Conservation (phyloP, 768 basidiomycete species). For the Auricularia sp. region DNA sequence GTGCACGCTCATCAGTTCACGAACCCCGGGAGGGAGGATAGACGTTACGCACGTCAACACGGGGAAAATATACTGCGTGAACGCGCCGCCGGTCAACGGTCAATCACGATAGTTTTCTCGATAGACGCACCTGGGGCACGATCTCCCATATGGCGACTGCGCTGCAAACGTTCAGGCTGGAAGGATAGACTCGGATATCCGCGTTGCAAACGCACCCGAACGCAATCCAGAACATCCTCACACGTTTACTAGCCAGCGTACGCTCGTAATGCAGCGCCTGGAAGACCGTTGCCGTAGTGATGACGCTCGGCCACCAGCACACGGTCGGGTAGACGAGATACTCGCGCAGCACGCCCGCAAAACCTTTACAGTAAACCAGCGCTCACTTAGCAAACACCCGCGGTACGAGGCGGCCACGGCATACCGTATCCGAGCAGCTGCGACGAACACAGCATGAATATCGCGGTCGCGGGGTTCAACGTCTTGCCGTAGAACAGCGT, state of each 20-base stretch:
- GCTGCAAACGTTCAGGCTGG: constrained; percentile 7
- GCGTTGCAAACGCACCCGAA: constrained; percentile 14
- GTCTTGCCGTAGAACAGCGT: constrained; percentile 17
- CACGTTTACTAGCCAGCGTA: constrained; percentile 16
- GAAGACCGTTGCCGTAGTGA: constrained; percentile 20
- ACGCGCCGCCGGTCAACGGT: too few species aligned
- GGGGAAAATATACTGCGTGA: constrained; percentile 25
- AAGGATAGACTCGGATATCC: constrained; percentile 10
- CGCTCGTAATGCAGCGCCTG: constrained; percentile 22
- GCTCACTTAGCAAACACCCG: constrained; percentile 12
- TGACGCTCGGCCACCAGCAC: constrained; percentile 17
- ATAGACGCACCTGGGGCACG: constrained; percentile 16
- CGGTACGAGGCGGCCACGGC: not conserved
- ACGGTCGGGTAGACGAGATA: not conserved
- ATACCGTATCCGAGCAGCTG: constrained; percentile 20
- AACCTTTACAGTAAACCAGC: constrained; percentile 11
- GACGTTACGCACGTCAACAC: constrained; percentile 15
- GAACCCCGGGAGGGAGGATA: not conserved
- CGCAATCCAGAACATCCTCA: constrained; percentile 20
- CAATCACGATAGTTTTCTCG: too few species aligned
- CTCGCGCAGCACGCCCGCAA: constrained; percentile 1
- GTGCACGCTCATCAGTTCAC: not conserved
- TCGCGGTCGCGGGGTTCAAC: constrained; percentile 20
- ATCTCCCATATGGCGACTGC: constrained; percentile 22
- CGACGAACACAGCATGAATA: constrained; percentile 20